A percentile compares a stretch with the other conserved stretches of the same genome.
Conservation (phyloP, 805 yeast species). For the Sugiyamaella marilandica region DNA sequence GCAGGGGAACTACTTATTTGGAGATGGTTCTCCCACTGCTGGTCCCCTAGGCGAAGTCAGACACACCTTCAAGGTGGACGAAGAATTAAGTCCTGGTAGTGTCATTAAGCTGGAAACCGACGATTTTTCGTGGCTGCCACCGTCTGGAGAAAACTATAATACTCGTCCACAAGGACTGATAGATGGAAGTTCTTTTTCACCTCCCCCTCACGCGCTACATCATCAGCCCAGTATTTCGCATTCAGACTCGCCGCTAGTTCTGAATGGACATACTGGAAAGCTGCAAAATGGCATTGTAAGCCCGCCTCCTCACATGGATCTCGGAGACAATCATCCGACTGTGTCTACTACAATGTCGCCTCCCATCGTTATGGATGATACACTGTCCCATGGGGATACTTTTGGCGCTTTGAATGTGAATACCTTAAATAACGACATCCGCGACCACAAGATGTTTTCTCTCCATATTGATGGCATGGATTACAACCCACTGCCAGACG, state of each 20-base stretch:
- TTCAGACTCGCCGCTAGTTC: conserved; percentile 6
- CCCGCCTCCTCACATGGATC: conserved; percentile 7
- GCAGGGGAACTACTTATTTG: background rate
- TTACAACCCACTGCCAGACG: background rate
- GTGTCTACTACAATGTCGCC: conserved; percentile 9
- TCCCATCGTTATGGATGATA: background rate
- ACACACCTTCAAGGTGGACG: conserved; percentile 8
- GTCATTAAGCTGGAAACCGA: conserved; percentile 12
- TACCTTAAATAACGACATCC: conserved; percentile 4
- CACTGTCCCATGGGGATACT: background rate
- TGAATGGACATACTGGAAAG: conserved; percentile 2
- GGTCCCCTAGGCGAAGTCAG: background rate
- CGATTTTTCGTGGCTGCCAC: conserved; percentile 22
- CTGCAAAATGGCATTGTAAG: conserved; percentile 5
- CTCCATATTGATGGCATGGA: conserved; percentile 12
- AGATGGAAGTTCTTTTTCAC: conserved; percentile 10
- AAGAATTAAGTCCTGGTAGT: conserved; percentile 17
- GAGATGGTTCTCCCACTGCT: conserved; percentile 1
- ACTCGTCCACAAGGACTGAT: conserved; percentile 11
- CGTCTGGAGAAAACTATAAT: conserved; percentile 6
- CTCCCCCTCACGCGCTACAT: conserved; percentile 10
- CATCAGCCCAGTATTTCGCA: background rate
- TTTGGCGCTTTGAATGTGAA: background rate
- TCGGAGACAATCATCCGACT: conserved; percentile 3
- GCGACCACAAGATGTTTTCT: conserved; percentile 11